Conservation (phyloP, 1,284 basidiomycete species). For the Ustilago nuda region DNA sequence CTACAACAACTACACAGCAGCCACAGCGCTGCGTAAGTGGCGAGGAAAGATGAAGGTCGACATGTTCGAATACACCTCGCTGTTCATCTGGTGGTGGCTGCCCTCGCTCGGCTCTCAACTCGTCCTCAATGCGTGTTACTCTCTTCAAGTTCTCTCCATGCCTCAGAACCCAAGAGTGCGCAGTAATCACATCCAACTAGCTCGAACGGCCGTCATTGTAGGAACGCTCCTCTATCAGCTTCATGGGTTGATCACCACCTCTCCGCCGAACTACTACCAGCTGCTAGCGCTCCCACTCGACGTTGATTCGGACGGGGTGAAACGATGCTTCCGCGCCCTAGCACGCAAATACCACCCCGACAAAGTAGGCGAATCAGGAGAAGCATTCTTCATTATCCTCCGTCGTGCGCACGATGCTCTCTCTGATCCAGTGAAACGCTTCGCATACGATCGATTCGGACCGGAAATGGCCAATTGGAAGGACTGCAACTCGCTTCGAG, state of each 20-base stretch:
- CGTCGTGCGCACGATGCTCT: slow-evolving; percentile 83
- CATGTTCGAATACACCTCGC: slow-evolving; percentile 27
- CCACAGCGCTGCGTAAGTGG: neutral
- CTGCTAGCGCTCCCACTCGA: slow-evolving; percentile 76
- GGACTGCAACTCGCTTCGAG: slow-evolving; percentile 76
- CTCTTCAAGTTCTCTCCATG: slow-evolving; percentile 11
- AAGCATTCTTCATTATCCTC: slow-evolving; percentile 78
- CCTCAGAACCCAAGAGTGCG: slow-evolving; percentile 13
- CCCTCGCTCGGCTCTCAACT: slow-evolving; percentile 39
- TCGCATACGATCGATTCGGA: slow-evolving; percentile 88
- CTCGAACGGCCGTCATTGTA: slow-evolving; percentile 75
- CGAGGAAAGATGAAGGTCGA: slow-evolving; percentile 23
- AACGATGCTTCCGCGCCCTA: slow-evolving; percentile 79
- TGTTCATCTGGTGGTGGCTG: slow-evolving; percentile 47
- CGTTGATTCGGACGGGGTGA: slow-evolving; percentile 78
- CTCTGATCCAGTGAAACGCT: slow-evolving; percentile 81
- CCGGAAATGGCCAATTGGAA: slow-evolving; percentile 79
- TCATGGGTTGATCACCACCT: slow-evolving; percentile 73
- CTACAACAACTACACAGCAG: neutral
- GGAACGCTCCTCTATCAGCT: slow-evolving; percentile 79
- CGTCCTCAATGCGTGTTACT: slow-evolving; percentile 31
- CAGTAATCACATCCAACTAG: slow-evolving; percentile 29
- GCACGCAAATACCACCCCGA: slow-evolving; percentile 83
- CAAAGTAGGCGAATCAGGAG: slow-evolving; percentile 76
- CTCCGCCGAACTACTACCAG: slow-evolving; percentile 80